These are phyloP conservation scores for Zymoseptoria brevis DNA, from an alignment of 2,329 filamentous ascomycete species.

Conservation along the genomic window DNA sequence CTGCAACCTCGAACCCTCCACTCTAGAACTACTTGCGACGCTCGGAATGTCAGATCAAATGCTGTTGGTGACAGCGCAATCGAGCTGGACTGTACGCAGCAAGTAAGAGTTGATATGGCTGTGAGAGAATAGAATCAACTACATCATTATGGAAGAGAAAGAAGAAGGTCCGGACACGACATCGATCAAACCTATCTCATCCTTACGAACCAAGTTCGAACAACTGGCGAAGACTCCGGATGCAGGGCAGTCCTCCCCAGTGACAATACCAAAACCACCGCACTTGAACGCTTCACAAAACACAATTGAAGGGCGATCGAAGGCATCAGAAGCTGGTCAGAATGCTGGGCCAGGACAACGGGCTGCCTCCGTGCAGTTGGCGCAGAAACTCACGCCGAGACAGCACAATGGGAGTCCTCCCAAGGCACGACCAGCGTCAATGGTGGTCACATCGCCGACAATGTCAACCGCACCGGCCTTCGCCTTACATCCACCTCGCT, in stretches of 20 bases:
- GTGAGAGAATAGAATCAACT: not conserved
- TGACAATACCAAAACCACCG: not conserved
- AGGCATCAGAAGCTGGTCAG: not conserved
- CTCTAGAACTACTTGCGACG: too few relatives aligned
- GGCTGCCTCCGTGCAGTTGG: not conserved
- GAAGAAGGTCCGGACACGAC: constrained; percentile 64
- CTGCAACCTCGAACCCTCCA: not conserved
- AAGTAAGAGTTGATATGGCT: not conserved
- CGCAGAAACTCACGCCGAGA: constrained; percentile 5
- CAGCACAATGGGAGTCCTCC: constrained; percentile 29
- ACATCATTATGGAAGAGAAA: constrained; percentile 16
- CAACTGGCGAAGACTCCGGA: constrained; percentile 47
- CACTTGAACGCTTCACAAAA: not conserved
- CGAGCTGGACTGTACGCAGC: not conserved
- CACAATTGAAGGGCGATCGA: not conserved
- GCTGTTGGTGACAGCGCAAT: not conserved
- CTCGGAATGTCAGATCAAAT: not conserved
- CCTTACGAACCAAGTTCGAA: constrained; percentile 72
- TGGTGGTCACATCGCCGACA: constrained; percentile 39
- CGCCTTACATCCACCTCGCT: constrained; percentile 61
- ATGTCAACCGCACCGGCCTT: constrained; percentile 56
- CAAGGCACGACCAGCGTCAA: constrained; percentile 40
- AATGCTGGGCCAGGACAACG: not conserved
- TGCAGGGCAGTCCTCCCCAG: constrained; percentile 12
- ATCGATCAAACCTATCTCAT: constrained; percentile 76